Evolutionary conservation across 352 stramenopile species (phyloP), one percentile per base, ranked within the genome.

Genomic region (Phytophthora colocasiae): DNA sequence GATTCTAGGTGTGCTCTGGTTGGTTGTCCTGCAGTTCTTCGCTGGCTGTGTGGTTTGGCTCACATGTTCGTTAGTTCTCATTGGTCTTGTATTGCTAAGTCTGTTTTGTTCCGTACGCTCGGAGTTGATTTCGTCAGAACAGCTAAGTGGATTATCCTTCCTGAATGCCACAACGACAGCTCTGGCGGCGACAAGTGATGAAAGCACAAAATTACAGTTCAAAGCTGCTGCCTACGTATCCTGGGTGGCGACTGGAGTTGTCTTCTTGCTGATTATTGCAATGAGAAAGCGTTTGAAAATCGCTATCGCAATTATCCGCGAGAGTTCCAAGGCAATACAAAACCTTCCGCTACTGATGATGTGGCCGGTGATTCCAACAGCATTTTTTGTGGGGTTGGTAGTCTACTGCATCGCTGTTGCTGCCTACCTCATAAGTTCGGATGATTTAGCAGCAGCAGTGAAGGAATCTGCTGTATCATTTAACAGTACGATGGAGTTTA

Each of bases 11-110:
- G 48, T 95, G 17, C 4, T 91, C 5, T 96, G 85, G 87, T 63
- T 96, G 26, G 58, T 90, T 9, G 63, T 93, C 34, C 58, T 96
- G n/a, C 85, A 90, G 55, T 91, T 89, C 60, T 91, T 91, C 39
- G 83, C 85, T 3, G 80, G 80, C 2, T 85, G 73, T 50, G 83
- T 95, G 32, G 82, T 96, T n/a, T 95, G 86, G 85, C 61, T 91
- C 44, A 92, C 83, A 10, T 91, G 91, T 56, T 66, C 81, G 56
- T 69, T 89, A 10, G 77, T 93, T 26, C 48, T 96, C 9, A 34
- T 83, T 38, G 69, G 74, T n/a, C 71, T 95, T 6, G 43, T 93
- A 7, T 48, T 93, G 34, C 64, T 93, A 63, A 94, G 78, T 27
- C 47, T 92, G n/a, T 89, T 92, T 53, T 92, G 84, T 66, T 92